Base-by-base conservation (phyloP, 805 yeast species). In the Saccharomyces jurei region DNA sequence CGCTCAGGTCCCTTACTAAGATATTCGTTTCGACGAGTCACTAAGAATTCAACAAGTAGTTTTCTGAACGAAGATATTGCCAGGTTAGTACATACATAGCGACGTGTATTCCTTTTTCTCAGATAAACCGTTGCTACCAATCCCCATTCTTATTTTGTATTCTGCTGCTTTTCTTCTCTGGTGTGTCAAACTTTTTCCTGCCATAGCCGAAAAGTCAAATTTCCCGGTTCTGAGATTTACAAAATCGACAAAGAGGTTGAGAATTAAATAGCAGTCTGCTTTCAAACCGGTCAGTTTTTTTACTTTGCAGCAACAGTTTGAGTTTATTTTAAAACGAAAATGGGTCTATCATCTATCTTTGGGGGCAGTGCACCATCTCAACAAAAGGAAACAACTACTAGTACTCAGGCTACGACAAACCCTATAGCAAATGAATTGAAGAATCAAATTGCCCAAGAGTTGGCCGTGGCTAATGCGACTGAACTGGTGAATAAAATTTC, bases 391-490 rank as follows among this genome's bases (percentile, higher is more conserved):
- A 54, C 58, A 21, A 4, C 71, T 6, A 52, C 67, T 5, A 53
- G 58, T 11, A 27, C 58, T 17, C 36, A 54, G 10, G 41, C 63
- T 27, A 50, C 61, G 46, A 62, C 78, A 6, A 74, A 76, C 52
- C 77, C 79, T 58, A 62, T 84, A 56, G 84, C 85, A 65, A 78
- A 80, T 28, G 81, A 83, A 64, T 71, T 89, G 53, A 86, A 87
- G 69, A 74, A 77, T 21, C 88, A 86, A 65, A 83, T 91, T 54
- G 77, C 84, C 46, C 87, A 83, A 68, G 97, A 91, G 66, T 75
- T 91, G 58, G 96, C 96, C 1, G 81, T 89, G n/a, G 94, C 91
- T 21, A 88, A 90, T 70, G 97, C 96, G 36, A 85, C 92, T 1
- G 91, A 88, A 64, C 75, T 91, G 53, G 95, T 90, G 31, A 86